These are phyloP conservation scores for Fragilaria crotonensis DNA, from an alignment of 108 stramenopile species.

Conservation along the genomic window DNA sequence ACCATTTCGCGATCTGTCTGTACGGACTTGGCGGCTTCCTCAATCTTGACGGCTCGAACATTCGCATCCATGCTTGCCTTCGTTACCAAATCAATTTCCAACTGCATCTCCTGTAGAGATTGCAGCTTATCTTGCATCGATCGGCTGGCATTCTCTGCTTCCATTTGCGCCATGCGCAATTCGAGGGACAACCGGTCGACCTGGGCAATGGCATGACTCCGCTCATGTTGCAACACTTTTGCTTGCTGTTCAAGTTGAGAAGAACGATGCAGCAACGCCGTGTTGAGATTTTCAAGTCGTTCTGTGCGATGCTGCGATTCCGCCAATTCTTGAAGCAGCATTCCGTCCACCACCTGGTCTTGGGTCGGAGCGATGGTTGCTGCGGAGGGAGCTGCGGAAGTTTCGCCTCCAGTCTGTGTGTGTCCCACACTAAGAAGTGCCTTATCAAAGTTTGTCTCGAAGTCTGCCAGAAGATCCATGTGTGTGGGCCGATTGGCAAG, in stretches of 20 bases:
- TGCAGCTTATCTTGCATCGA: conserved; percentile 61
- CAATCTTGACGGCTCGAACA: conserved; percentile 57
- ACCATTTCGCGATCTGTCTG: conserved; percentile 66
- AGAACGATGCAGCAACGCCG: conserved; percentile 45
- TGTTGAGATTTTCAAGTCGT: conserved; percentile 65
- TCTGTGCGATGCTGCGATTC: conserved; percentile 60
- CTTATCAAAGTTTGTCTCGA: conserved; percentile 85
- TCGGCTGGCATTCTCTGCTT: conserved; percentile 67
- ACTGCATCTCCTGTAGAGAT: conserved; percentile 74
- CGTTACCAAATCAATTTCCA: conserved; percentile 80
- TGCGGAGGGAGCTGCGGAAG: neutral
- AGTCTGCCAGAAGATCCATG: conserved; percentile 80
- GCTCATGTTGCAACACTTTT: conserved; percentile 28
- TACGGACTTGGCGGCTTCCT: conserved; percentile 51
- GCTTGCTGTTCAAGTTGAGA: conserved; percentile 42
- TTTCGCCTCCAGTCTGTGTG: conserved; percentile 57
- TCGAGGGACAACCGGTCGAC: conserved; percentile 60
- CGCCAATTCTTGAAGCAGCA: conserved; percentile 62
- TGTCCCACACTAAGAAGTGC: conserved; percentile 49
- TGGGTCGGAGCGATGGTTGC: neutral
- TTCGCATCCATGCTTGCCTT: conserved; percentile 62
- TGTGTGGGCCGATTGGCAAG: conserved; percentile 76
- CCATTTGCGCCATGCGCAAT: conserved; percentile 77
- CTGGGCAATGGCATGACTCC: conserved; percentile 32
- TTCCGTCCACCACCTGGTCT: conserved; percentile 26